Percentiles rank a stretch among this genome's conserved stretches.
phyloP scores from a whole-genome alignment of 768 basidiomycete genomes.

The Russula vinacea region DNA sequence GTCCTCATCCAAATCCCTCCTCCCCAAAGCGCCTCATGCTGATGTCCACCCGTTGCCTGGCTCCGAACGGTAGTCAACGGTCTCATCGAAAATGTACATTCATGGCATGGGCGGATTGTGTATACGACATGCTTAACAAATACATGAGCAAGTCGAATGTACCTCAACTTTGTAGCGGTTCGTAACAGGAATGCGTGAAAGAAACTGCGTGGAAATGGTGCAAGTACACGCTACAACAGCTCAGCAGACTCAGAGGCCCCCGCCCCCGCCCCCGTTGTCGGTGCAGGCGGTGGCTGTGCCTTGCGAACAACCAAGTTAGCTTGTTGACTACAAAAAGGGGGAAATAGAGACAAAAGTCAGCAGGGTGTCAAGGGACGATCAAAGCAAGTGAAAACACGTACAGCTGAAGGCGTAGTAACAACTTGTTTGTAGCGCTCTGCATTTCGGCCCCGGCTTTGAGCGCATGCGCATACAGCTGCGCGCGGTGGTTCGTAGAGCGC shows the following conservation, averaged over 20 bases:
- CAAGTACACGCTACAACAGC: constrained; percentile 12
- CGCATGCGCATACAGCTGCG: constrained; percentile 71
- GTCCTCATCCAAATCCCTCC: background rate
- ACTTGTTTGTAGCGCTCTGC: constrained; percentile 67
- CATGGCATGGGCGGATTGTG: constrained; percentile 10
- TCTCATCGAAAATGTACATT: constrained; percentile 10
- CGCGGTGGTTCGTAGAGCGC: constrained; percentile 74
- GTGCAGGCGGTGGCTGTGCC: constrained; percentile 44
- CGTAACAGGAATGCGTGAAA: constrained; percentile 1
- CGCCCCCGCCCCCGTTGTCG: background rate
- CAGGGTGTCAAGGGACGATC: background rate
- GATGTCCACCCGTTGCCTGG: background rate
- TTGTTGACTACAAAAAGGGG: constrained; percentile 59
- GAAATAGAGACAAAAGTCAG: background rate
- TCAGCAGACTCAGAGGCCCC: constrained; percentile 20
- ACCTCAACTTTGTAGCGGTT: constrained; percentile 18
- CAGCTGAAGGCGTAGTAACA: constrained; percentile 81
- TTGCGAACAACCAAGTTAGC: constrained; percentile 69
- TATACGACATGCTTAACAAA: constrained; percentile 12
- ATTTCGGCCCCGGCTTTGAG: constrained; percentile 71
- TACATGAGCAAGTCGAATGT: constrained; percentile 11
- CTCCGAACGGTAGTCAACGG: constrained; percentile 9
- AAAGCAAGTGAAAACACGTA: constrained; percentile 42
- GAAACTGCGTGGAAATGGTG: background rate
- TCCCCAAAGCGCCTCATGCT: background rate